These are phyloP conservation scores for Hibiscus tridactylites DNA, from an alignment of 345 rosid genomes.

Conservation along the genomic window DNA sequence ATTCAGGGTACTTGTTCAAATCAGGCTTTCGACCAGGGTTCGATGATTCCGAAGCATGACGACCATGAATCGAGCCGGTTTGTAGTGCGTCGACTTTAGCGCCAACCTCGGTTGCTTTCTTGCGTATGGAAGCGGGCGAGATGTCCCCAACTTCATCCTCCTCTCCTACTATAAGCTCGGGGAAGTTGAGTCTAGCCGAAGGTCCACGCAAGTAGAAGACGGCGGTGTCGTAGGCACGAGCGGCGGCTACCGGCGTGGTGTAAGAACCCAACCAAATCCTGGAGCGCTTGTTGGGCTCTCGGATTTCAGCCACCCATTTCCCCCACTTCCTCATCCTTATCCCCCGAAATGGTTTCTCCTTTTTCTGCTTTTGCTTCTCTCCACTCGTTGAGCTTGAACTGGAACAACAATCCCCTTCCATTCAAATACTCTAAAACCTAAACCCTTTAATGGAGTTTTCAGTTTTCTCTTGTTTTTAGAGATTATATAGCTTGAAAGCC, in stretches of 20 bases:
- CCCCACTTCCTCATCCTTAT: constrained; percentile 74
- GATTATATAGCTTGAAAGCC: neutral
- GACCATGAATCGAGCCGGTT: constrained; percentile 7
- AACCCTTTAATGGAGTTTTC: neutral
- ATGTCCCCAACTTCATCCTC: constrained; percentile 31
- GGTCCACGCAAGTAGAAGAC: constrained; percentile 59
- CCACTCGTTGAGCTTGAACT: constrained; percentile 10
- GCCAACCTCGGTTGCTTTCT: constrained; percentile 60
- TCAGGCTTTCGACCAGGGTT: constrained; percentile 32
- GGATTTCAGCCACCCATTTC: constrained; percentile 69
- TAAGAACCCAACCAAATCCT: constrained; percentile 73
- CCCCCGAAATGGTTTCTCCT: constrained; percentile 41
- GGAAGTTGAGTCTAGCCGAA: constrained; percentile 53
- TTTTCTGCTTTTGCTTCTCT: constrained; percentile 17
- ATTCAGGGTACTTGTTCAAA: constrained; percentile 47
- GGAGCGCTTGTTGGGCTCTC: constrained; percentile 63
- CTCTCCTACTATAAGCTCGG: constrained; percentile 41
- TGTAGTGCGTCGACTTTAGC: constrained; percentile 50
- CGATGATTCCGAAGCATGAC: constrained; percentile 13
- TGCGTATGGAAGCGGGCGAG: constrained; percentile 47
- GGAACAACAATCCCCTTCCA: constrained; percentile 22
- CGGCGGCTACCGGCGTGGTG: constrained; percentile 52
- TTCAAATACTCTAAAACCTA: neutral
- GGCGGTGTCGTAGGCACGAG: constrained; percentile 64
- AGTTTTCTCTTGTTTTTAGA: neutral